These are phyloP conservation scores for Neurospora pannonica DNA, from an alignment of 495 filamentous ascomycete genomes.

Conservation along the genomic window DNA sequence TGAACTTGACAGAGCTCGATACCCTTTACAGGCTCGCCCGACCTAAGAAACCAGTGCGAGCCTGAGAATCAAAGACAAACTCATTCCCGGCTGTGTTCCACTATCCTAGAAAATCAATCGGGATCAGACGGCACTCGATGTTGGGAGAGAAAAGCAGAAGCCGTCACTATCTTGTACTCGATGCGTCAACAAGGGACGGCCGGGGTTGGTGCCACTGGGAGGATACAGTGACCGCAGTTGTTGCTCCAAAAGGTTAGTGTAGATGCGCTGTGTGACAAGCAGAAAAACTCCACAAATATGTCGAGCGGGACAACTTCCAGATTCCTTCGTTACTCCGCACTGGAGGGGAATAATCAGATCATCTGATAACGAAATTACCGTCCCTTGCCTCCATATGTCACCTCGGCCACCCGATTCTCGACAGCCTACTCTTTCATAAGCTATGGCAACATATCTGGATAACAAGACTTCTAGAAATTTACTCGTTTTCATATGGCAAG, in stretches of 20 bases:
- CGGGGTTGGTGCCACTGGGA: not conserved
- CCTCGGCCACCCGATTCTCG: not conserved
- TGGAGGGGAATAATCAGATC: not conserved
- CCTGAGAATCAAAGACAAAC: not conserved
- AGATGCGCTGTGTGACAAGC: not conserved
- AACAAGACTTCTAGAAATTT: not conserved
- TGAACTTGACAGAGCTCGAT: not conserved
- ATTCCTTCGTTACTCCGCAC: not conserved
- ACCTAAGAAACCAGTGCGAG: not conserved
- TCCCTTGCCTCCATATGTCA: not conserved
- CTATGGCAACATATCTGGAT: not conserved
- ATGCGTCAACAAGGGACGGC: not conserved
- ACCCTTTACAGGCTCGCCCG: not conserved
- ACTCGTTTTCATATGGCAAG: conserved; percentile 55
- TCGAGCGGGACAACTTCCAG: not conserved
- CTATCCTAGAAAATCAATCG: not conserved
- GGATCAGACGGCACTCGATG: not conserved
- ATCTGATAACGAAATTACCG: not conserved
- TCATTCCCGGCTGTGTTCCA: not conserved
- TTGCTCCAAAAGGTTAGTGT: not conserved
- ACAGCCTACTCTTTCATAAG: not conserved
- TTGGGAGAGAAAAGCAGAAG: not conserved
- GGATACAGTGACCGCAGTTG: not conserved
- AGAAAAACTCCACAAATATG: not conserved
- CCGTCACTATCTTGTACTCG: not conserved